Conservation (phyloP, 2,329 filamentous ascomycete species). For the Chaetomium sp. region DNA sequence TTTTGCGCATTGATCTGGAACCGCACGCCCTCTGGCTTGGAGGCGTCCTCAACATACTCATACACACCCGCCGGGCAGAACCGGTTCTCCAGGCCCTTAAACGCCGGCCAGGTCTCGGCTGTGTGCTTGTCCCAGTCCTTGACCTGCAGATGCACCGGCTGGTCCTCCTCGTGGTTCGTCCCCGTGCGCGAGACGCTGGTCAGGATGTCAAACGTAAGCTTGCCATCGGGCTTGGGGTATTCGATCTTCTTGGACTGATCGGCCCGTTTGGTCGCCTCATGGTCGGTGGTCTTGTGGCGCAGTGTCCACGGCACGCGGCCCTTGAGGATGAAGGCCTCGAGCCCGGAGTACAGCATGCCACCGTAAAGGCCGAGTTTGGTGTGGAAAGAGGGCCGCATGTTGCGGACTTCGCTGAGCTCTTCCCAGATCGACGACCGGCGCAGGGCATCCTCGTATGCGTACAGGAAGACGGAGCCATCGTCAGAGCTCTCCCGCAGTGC, state of each 20-base stretch:
- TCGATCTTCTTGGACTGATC: slow-evolving; percentile 82
- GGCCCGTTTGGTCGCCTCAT: slow-evolving; percentile 71
- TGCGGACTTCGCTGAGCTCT: slow-evolving; percentile 89
- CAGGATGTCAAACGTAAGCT: slow-evolving; percentile 91
- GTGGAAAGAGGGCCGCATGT: slow-evolving; percentile 96
- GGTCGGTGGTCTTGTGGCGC: slow-evolving; percentile 72
- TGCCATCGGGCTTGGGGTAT: slow-evolving; percentile 93
- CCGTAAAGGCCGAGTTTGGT: slow-evolving; percentile 80
- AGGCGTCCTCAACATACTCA: slow-evolving; percentile 91
- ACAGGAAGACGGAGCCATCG: slow-evolving; percentile 76
- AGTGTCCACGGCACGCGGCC: slow-evolving; percentile 88
- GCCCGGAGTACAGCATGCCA: slow-evolving; percentile 83
- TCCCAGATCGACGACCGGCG: slow-evolving; percentile 86
- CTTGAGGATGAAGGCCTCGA: slow-evolving; percentile 83
- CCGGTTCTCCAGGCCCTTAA: slow-evolving; percentile 87
- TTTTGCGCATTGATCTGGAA: slow-evolving; percentile 99
- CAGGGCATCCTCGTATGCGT: slow-evolving; percentile 85
- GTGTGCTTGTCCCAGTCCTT: slow-evolving; percentile 92
- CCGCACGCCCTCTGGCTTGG: slow-evolving; percentile 77
- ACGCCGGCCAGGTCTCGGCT: slow-evolving; percentile 73
- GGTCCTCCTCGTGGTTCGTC: slow-evolving; percentile 97
- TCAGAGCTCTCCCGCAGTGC: slow-evolving; percentile 55
- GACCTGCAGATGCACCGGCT: slow-evolving; percentile 92
- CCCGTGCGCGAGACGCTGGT: slow-evolving; percentile 93
- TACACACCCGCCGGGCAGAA: slow-evolving; percentile 98